Evolutionary conservation across 139 green algal genomes (phyloP).

Genomic region (Micractinium conductrix): DNA sequence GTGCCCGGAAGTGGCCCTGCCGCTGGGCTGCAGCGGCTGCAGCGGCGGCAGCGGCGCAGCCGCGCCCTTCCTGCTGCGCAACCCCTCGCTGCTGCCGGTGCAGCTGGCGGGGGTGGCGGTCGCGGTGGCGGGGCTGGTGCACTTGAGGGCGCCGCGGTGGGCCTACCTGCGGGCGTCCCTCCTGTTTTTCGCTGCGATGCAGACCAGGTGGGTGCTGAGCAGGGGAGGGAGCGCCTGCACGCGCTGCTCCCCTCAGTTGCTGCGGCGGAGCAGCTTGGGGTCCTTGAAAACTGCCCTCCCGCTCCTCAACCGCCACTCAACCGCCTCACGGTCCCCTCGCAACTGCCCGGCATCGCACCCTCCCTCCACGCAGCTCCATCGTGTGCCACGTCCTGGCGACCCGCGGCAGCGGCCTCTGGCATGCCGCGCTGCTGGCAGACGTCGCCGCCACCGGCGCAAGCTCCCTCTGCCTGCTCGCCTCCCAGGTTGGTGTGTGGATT

Average conservation of each 20-base stretch:
- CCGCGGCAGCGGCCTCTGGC: conserved; percentile 1
- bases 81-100: not conserved
- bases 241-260: not conserved
- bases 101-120: conserved; percentile 6
- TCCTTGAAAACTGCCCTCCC: too few relatives aligned
- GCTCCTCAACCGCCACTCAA: not conserved
- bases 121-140: not conserved
- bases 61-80: not conserved
- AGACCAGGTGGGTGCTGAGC: conserved; percentile 1
- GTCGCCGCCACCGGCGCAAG: conserved; percentile 13
- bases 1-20: not conserved
- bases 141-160: not conserved
- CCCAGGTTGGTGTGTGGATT: not conserved
- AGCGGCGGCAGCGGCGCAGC: not conserved
- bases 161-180: conserved; percentile 12
- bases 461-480: conserved; percentile 17
- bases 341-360: not conserved
- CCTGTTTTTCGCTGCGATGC: not conserved
- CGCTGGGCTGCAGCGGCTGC: not conserved
- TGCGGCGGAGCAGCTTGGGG: not conserved
- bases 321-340: not conserved
- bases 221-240: not conserved
- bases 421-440: not conserved
- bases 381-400: not conserved
- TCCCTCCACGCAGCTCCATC: not conserved